A percentile compares a stretch with the other conserved stretches of the same genome.
Evolutionary conservation across 2,329 filamentous ascomycete genomes (phyloP).

Genomic region (Akanthomyces lecanii): DNA sequence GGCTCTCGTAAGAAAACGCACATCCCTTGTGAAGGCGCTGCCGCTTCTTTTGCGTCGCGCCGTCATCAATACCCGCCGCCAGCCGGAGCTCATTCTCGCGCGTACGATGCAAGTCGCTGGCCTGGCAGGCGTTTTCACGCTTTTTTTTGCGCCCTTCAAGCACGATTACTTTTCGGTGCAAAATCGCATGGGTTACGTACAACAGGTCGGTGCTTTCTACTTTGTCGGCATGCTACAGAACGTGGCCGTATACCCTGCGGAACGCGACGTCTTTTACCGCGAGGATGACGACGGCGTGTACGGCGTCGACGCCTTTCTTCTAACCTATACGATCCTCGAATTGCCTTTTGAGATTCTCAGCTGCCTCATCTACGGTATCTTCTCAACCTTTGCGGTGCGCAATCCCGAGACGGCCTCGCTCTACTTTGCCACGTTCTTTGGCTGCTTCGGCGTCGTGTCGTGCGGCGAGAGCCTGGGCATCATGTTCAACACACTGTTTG

Average conservation of each 20-base stretch:
- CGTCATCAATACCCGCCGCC: conserved; percentile 63
- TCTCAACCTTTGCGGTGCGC: conserved; percentile 61
- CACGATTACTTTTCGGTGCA: conserved; percentile 67
- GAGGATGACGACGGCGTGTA: conserved; percentile 73
- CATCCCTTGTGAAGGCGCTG: conserved; percentile 59
- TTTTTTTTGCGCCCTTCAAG: conserved; percentile 69
- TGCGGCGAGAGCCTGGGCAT: conserved; percentile 75
- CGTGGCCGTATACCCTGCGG: conserved; percentile 66
- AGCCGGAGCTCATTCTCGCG: conserved; percentile 60
- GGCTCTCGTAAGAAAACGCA: conserved; percentile 58
- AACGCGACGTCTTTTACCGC: conserved; percentile 72
- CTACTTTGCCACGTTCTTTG: conserved; percentile 64
- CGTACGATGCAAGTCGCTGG: conserved; percentile 65
- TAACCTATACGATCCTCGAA: conserved; percentile 66
- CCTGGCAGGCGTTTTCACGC: conserved; percentile 56
- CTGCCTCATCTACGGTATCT: conserved; percentile 60
- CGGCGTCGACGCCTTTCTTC: conserved; percentile 64
- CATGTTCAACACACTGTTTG: conserved; percentile 73
- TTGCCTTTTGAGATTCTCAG: conserved; percentile 67
- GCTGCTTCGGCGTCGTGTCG: conserved; percentile 67
- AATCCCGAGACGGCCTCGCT: conserved; percentile 58
- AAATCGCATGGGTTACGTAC: conserved; percentile 68
- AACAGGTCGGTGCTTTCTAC: conserved; percentile 67
- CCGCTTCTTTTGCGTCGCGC: conserved; percentile 65
- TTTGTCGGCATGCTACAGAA: conserved; percentile 78